Base-by-base conservation (phyloP, 768 basidiomycete genomes). In the Xerocomellus intermedius region DNA sequence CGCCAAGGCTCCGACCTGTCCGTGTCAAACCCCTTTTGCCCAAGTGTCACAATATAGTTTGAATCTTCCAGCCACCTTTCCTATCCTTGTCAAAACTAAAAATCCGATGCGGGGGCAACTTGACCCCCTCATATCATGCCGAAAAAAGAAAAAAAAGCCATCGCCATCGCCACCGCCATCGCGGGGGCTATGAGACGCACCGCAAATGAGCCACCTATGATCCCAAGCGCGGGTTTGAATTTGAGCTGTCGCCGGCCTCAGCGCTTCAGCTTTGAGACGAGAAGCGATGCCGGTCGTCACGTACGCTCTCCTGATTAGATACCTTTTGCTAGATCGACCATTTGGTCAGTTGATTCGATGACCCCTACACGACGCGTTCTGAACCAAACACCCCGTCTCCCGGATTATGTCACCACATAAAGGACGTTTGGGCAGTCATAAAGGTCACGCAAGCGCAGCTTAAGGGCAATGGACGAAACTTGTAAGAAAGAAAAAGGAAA, bases 281-380 rank as follows among this genome's bases (percentile, higher is more conserved):
- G 30, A 33, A 38, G 41, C 53, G 22, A n/a, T 55, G 49, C 9
- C 13, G 4, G 24, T 45, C 48, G 33, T 38, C 47, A 45, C 44
- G 19, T 24, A 49, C 45, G 58, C 47, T 36, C 10, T 52, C 48
- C 42, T 52, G 50, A 50, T 47, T 47, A 53, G 56, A 63, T 37
- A 5, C 47, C 50, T 47, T 7, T 26, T 37, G 46, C 61, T 12
- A 39, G 42, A 41, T 55, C 38, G 55, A 30, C 41, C 21, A 32
- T 26, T 55, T 58, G 61, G 13, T 55, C 38, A 28, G 9, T 60
- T 53, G 57, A 41, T 49, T 24, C 42, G 42, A 52, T 56, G 37
- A n/a, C 19, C 10, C n/a, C 19, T 22, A 2, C 14, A 9, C 5
- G 12, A n/a, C n/a, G 21, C 28, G 8, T 24, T 17, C 36, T 33